phyloP scores from a whole-genome alignment of 2,329 filamentous ascomycete genomes.

The Stromatinia cepivora region DNA sequence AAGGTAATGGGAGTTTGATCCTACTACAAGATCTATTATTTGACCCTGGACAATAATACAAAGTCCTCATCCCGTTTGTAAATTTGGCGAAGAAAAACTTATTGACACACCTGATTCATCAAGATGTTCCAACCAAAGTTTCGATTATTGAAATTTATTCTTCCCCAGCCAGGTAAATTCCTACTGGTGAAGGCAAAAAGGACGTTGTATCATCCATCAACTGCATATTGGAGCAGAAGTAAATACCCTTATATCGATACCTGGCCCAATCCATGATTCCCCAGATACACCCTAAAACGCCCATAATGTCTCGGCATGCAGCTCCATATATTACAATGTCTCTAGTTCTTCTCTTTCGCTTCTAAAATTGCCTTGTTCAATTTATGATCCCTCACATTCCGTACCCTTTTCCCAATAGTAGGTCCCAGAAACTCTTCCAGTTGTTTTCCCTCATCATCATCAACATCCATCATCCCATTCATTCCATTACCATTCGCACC shows the following conservation, averaged over 20 bases:
- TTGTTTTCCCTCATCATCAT: conserved; percentile 27
- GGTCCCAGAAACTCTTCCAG: conserved; percentile 39
- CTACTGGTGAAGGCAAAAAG: background rate
- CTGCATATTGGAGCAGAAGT: background rate
- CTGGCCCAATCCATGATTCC: background rate
- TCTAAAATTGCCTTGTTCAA: conserved; percentile 38
- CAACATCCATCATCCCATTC: conserved; percentile 16
- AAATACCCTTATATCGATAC: background rate
- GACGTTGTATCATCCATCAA: background rate
- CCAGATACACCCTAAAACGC: conserved; percentile 5
- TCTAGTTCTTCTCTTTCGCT: conserved; percentile 13
- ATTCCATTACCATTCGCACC: conserved; percentile 26
- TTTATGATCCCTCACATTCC: conserved; percentile 33
- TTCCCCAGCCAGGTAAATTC: background rate
- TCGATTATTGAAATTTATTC: background rate
- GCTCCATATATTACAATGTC: conserved; percentile 4
- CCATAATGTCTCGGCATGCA: background rate
- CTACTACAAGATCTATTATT: too few relatives aligned
- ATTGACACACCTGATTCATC: too few relatives aligned
- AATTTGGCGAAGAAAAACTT: too few relatives aligned
- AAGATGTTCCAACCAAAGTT: background rate
- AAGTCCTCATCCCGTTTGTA: too few relatives aligned
- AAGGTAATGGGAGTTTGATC: too few relatives aligned
- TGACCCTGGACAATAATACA: too few relatives aligned
- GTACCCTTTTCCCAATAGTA: conserved; percentile 36